Percentiles rank a stretch among this genome's conserved stretches.
Conservation (phyloP, 2,329 filamentous ascomycete species). For the Pyrenophora seminiperda region DNA sequence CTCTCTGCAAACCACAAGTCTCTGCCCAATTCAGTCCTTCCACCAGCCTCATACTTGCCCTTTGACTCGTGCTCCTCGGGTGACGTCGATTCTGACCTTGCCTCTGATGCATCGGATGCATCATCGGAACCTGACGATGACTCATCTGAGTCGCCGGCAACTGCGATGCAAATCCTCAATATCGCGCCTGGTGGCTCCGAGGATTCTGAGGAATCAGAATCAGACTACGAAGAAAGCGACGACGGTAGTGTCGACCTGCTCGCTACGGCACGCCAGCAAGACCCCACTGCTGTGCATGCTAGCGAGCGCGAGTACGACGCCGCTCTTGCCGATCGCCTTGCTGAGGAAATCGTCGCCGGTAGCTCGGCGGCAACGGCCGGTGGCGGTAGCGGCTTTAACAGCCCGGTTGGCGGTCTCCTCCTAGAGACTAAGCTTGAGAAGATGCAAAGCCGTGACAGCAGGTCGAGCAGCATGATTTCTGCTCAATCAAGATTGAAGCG, state of each 20-base stretch:
- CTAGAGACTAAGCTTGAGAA: neutral
- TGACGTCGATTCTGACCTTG: conserved; percentile 44
- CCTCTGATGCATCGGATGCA: conserved; percentile 48
- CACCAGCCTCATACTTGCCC: conserved; percentile 52
- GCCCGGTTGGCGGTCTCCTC: conserved; percentile 31
- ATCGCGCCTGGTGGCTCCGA: conserved; percentile 21
- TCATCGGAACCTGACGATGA: conserved; percentile 34
- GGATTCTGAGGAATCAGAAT: conserved; percentile 7
- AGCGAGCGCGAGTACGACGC: conserved; percentile 56
- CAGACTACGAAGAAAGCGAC: conserved; percentile 43
- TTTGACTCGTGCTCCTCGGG: conserved; percentile 45
- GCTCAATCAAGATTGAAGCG: conserved; percentile 22
- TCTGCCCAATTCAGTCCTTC: conserved; percentile 53
- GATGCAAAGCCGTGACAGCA: conserved; percentile 7
- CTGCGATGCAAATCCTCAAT: conserved; percentile 39
- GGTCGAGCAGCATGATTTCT: conserved; percentile 20
- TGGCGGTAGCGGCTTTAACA: conserved; percentile 56
- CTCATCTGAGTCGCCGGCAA: conserved; percentile 21
- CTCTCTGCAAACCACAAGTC: conserved; percentile 70
- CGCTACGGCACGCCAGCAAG: conserved; percentile 51
- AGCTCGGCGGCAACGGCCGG: conserved; percentile 57
- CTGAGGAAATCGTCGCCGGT: conserved; percentile 56
- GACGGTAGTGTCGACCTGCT: conserved; percentile 52
- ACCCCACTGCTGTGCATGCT: conserved; percentile 49
- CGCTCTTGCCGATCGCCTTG: conserved; percentile 53